A percentile compares a stretch with the other conserved stretches of the same genome.
Conservation (phyloP, 257 asterid species). For the Solanum stenotomum region DNA sequence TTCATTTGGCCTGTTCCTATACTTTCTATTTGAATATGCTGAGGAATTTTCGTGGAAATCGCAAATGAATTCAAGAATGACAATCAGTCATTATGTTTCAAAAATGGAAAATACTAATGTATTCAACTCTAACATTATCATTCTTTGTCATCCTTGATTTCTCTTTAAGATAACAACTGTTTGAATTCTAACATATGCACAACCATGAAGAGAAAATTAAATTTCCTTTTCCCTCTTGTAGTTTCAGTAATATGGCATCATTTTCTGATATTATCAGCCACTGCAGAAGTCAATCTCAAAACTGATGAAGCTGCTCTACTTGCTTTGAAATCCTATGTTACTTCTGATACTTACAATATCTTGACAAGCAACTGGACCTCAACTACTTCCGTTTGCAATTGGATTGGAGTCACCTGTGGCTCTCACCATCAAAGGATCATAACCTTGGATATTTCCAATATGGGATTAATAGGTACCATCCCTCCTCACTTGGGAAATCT, state of each 20-base stretch:
- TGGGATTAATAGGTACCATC: not conserved
- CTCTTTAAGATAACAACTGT: too few species aligned
- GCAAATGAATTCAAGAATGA: too few species aligned
- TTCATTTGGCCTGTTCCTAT: not conserved
- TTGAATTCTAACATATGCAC: not conserved
- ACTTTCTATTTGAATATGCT: not conserved
- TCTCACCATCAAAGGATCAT: constrained; percentile 3
- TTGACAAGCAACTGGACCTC: constrained; percentile 17
- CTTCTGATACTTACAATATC: not conserved
- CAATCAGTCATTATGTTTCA: too few species aligned
- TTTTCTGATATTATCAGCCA: not conserved
- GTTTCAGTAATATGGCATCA: not conserved
- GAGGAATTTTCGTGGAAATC: not conserved
- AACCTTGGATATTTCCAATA: constrained; percentile 1
- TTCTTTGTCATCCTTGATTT: not conserved
- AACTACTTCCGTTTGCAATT: constrained; percentile 12
- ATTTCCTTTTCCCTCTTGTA: not conserved
- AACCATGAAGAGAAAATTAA: not conserved
- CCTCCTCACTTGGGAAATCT: constrained; percentile 7
- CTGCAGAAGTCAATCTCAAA: constrained; percentile 5
- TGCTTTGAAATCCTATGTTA: constrained; percentile 9
- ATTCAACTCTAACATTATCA: not conserved
- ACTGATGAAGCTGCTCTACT: constrained; percentile 26
- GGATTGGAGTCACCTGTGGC: constrained; percentile 26
- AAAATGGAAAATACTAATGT: not conserved